Conservation (phyloP, 1,139 yeast species). For the Hansenula lynferdii region DNA sequence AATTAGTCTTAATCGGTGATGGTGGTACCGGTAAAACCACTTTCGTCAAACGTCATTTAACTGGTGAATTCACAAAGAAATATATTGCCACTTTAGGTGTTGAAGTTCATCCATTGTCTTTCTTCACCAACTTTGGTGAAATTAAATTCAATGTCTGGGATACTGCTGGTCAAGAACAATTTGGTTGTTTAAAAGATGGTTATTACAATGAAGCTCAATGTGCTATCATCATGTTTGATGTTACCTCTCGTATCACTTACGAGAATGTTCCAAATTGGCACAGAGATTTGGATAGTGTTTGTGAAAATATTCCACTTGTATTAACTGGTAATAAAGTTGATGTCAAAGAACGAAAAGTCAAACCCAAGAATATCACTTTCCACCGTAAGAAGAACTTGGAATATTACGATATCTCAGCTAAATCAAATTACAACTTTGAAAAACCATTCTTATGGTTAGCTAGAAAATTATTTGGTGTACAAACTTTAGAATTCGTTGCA, state of each 20-base stretch:
- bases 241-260: slow-evolving; percentile 98
- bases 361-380: slow-evolving; percentile 99
- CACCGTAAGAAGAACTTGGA: slow-evolving; percentile 99
- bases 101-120: slow-evolving; percentile 97
- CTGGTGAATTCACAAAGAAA: slow-evolving; percentile 99
- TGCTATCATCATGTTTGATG: slow-evolving; percentile 99
- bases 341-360: slow-evolving; percentile 99
- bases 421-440: slow-evolving; percentile 99
- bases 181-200: slow-evolving; percentile 99
- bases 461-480: slow-evolving; percentile 98
- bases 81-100: slow-evolving; percentile 99
- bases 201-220: slow-evolving; percentile 99
- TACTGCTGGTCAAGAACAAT: slow-evolving; percentile 99
- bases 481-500: slow-evolving; percentile 96
- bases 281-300: slow-evolving; percentile 97
- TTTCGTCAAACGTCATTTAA: slow-evolving; percentile 98
- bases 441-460: slow-evolving; percentile 99
- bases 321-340: slow-evolving; percentile 99
- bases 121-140: slow-evolving; percentile 98
- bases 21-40: slow-evolving; percentile 99
- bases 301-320: slow-evolving; percentile 99
- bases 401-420: slow-evolving; percentile 99
- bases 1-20: slow-evolving; percentile 98
- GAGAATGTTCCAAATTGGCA: slow-evolving; percentile 99
- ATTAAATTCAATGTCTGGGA: slow-evolving; percentile 99